Evolutionary conservation across 2,329 filamentous ascomycete genomes (phyloP).

Genomic region (Knufia fluminis): DNA sequence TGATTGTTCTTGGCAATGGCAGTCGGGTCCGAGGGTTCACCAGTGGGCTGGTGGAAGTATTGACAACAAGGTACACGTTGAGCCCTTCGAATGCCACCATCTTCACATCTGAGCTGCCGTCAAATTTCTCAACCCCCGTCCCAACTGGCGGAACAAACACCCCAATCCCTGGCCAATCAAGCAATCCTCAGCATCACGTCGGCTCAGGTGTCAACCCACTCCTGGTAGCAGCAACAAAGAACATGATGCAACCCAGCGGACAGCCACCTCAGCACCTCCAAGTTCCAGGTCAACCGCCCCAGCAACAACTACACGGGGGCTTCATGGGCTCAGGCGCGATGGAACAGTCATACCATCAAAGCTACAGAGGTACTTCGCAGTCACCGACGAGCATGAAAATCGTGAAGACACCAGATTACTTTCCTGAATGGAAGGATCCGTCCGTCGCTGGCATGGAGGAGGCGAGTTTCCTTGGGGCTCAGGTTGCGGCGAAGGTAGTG

Average conservation of each 20-base stretch:
- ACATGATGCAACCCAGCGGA: constrained; percentile 27
- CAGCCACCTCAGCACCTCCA: constrained; percentile 28
- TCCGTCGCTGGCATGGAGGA: constrained; percentile 58
- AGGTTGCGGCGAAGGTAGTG: constrained; percentile 70
- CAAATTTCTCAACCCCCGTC: constrained; percentile 80
- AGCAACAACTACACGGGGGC: constrained; percentile 25
- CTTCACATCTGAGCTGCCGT: constrained; percentile 93
- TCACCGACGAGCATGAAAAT: constrained; percentile 79
- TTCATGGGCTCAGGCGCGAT: constrained; percentile 19
- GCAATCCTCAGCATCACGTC: constrained; percentile 46
- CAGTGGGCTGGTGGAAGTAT: constrained; percentile 72
- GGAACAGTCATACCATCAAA: constrained; percentile 36
- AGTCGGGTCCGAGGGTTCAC: constrained; percentile 65
- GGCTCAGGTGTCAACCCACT: constrained; percentile 71
- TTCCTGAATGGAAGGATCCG: constrained; percentile 81
- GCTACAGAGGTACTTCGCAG: constrained; percentile 56
- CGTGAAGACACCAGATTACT: constrained; percentile 70
- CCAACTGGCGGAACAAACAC: constrained; percentile 90
- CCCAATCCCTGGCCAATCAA: constrained; percentile 43
- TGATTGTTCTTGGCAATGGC: constrained; percentile 88
- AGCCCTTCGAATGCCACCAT: constrained; percentile 90
- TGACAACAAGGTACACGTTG: constrained; percentile 75
- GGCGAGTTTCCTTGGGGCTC: constrained; percentile 74
- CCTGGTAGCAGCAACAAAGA: constrained; percentile 70
- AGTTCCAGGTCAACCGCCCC: constrained; percentile 28